A percentile compares a stretch with the other conserved stretches of the same genome.
Conservation (phyloP, 495 filamentous ascomycete genomes). For the Eremomyces bilateralis region DNA sequence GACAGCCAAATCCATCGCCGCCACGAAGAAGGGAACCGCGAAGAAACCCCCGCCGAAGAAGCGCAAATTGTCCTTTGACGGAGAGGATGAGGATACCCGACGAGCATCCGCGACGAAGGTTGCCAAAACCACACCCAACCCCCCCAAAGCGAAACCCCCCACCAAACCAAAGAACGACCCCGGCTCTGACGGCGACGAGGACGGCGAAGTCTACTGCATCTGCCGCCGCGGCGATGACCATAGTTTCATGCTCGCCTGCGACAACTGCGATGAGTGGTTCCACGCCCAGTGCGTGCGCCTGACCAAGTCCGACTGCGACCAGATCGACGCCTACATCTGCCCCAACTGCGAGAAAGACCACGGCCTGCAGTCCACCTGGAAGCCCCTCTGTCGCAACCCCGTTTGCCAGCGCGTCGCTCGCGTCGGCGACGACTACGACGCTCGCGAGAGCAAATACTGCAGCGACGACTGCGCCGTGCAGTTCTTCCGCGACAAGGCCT, state of each 20-base stretch:
- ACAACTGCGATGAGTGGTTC: conserved; percentile 56
- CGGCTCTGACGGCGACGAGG: conserved; percentile 16
- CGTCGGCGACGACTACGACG: conserved; percentile 17
- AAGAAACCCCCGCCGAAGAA: conserved; percentile 36
- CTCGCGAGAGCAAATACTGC: conserved; percentile 41
- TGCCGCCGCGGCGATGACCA: conserved; percentile 51
- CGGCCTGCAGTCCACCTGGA: conserved; percentile 39
- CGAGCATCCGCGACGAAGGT: no score
- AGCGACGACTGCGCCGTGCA: conserved; percentile 38
- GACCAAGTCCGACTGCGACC: conserved; percentile 32
- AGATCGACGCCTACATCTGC: conserved; percentile 52
- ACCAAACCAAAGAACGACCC: conserved; percentile 19
- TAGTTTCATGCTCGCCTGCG: conserved; percentile 57
- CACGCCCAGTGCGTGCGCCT: conserved; percentile 49
- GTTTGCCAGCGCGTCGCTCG: conserved; percentile 41
- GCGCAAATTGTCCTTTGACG: conserved; percentile 34
- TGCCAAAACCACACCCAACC: no score
- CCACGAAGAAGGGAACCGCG: conserved; percentile 32
- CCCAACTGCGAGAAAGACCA: conserved; percentile 35
- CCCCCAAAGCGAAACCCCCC: conserved; percentile 16
- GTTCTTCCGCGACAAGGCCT: conserved; percentile 29
- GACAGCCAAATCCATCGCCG: conserved; percentile 3
- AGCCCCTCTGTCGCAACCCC: conserved; percentile 40
- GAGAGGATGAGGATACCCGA: no score
- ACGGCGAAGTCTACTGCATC: conserved; percentile 36